Conservation (phyloP, 345 rosid species). For the Laguncularia racemosa region DNA sequence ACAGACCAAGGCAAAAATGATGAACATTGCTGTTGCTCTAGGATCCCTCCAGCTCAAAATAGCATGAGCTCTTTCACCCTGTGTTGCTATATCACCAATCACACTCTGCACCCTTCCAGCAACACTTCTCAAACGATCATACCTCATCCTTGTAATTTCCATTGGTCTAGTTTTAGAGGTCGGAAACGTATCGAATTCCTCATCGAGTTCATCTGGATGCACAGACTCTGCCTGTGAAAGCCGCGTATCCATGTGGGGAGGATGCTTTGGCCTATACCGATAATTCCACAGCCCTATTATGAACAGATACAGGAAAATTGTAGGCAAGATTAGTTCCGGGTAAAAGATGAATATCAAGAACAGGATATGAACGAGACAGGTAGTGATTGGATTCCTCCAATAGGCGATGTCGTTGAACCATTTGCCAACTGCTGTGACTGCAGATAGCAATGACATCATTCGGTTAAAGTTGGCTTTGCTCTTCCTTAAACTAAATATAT, state of each 20-base stretch:
- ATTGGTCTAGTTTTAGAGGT: conserved; percentile 27
- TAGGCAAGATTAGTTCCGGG: conserved; percentile 84
- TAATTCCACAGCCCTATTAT: conserved; percentile 93
- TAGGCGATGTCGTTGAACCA: conserved; percentile 78
- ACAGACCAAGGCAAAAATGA: conserved; percentile 60
- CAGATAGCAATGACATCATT: conserved; percentile 67
- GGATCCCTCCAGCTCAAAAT: conserved; percentile 97
- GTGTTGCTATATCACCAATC: conserved; percentile 82
- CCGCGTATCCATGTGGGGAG: conserved; percentile 86
- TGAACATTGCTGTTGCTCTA: conserved; percentile 76
- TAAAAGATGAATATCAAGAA: conserved; percentile 82
- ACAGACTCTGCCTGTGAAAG: conserved; percentile 67
- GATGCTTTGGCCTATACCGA: conserved; percentile 74
- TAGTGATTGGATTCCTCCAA: conserved; percentile 88
- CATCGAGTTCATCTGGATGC: conserved; percentile 87
- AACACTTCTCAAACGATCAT: conserved; percentile 72
- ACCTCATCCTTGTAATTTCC: conserved; percentile 65
- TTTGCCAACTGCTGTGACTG: conserved; percentile 53
- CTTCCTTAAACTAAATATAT: conserved; percentile 88
- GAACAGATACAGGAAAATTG: conserved; percentile 82
- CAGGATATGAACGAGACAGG: conserved; percentile 63
- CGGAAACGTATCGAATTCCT: conserved; percentile 87
- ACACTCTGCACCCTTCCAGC: conserved; percentile 88
- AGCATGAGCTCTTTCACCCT: conserved; percentile 82
- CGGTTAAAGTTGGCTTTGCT: conserved; percentile 91